These are phyloP conservation scores for Aspergillus oerlinghausenensis DNA, from an alignment of 2,329 filamentous ascomycete species.

Conservation along the genomic window DNA sequence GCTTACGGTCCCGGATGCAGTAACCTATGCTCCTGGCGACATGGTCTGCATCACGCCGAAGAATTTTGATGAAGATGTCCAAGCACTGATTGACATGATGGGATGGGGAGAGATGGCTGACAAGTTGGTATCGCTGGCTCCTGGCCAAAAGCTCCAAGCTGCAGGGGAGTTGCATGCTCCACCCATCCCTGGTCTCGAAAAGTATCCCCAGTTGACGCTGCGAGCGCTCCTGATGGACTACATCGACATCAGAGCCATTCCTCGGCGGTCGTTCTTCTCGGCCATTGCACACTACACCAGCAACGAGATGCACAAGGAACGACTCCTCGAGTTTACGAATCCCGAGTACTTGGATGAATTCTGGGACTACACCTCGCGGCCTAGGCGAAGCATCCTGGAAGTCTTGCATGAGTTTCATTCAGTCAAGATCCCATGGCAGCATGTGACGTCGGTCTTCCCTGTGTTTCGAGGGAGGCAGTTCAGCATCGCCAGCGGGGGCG, in stretches of 20 bases:
- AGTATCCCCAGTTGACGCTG: slow-evolving; percentile 53
- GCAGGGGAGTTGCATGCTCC: slow-evolving; percentile 22
- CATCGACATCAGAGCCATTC: slow-evolving; percentile 85
- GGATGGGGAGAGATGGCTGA: slow-evolving; percentile 72
- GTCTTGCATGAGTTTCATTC: slow-evolving; percentile 85
- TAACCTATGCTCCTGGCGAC: slow-evolving; percentile 66
- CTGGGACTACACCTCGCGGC: slow-evolving; percentile 91
- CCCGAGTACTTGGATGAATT: slow-evolving; percentile 82
- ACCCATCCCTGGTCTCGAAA: slow-evolving; percentile 33
- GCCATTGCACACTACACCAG: slow-evolving; percentile 70
- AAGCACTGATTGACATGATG: slow-evolving; percentile 73
- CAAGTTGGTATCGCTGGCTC: slow-evolving; percentile 53
- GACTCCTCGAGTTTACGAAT: slow-evolving; percentile 77
- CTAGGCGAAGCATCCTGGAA: slow-evolving; percentile 85
- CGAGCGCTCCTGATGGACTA: slow-evolving; percentile 74
- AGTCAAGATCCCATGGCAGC: slow-evolving; percentile 73
- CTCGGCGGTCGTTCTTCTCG: slow-evolving; percentile 79
- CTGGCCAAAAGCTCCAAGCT: slow-evolving; percentile 19
- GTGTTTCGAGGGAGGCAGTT: slow-evolving; percentile 84
- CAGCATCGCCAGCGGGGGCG: slow-evolving; percentile 77
- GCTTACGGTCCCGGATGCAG: slow-evolving; percentile 46
- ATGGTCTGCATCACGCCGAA: slow-evolving; percentile 79
- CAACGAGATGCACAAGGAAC: slow-evolving; percentile 69
- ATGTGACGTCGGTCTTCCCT: slow-evolving; percentile 70
- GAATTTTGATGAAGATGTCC: slow-evolving; percentile 78